Evolutionary conservation across 2,329 filamentous ascomycete genomes (phyloP), one percentile per base, ranked within the genome.

Genomic region (Exophiala oligosperma): DNA sequence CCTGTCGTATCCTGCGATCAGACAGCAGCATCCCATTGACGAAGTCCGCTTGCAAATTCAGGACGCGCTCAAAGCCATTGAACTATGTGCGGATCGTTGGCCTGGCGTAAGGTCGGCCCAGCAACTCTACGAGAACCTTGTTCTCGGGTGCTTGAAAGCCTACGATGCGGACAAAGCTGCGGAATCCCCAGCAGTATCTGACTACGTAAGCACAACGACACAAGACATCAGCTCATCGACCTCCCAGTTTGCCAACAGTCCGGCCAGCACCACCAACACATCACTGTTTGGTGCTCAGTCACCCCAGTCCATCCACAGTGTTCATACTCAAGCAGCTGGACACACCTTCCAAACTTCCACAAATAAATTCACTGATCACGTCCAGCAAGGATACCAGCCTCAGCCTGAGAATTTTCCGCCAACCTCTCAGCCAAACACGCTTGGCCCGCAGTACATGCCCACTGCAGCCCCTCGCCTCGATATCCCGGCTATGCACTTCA

Each of bases 51-150:
- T 84, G 26, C 83, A 94, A 64, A 81, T 96, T 44, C 81, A 87
- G 49, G 82, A 86, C 21, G 90, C 90, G 0, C 78, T 97, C 58
- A 88, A 92, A 52, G 88, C 90, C 3, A 88, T 97, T 60, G 83
- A 87, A 57, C 84, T 88, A 56, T 92, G 91, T 57, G 89, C 90
- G 0, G 89, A 93, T 68, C 83, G 92, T 60, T 97, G 94, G 94
- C 94, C 94, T 0, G 94, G 93, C 9, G 92, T 93, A 1, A 84
- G 87, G 40, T 89, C 91, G 14, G 92, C 92, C 2, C 86, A 91
- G 8, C 85, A 94, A 66, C 83, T 97, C 11, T 97, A 97, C 70
- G 81, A 84, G n/a, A 92, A 91, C 63, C 84, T 99, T 50, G 88
- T 93, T 49, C 85, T 84, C 57, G 92, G 92, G 11, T 96, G 92